Evolutionary conservation across 495 filamentous ascomycete genomes (phyloP).

Genomic region (Penicillium salamii): DNA sequence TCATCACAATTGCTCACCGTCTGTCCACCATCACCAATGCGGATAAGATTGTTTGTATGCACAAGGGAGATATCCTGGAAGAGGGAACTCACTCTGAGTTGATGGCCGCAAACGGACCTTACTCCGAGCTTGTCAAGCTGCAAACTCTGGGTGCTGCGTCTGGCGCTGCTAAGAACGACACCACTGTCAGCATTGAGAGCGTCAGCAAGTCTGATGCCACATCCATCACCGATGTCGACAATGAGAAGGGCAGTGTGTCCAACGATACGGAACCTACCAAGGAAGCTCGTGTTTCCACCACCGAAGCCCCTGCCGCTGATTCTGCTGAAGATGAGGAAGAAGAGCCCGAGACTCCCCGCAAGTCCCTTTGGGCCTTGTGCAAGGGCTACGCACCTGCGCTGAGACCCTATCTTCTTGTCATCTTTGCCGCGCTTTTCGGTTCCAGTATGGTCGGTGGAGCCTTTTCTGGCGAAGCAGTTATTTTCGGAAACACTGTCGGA

Average conservation of each 20-base stretch:
- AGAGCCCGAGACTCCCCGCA: slow-evolving; percentile 28
- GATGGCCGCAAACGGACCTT: slow-evolving; percentile 39
- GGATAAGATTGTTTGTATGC: slow-evolving; percentile 65
- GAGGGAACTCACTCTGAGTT: slow-evolving; percentile 48
- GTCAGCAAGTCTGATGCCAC: slow-evolving; percentile 25
- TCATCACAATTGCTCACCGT: slow-evolving; percentile 48
- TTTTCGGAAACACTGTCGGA: slow-evolving; percentile 52
- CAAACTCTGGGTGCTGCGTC: slow-evolving; percentile 36
- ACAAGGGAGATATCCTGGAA: slow-evolving; percentile 53
- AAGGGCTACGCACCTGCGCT: slow-evolving; percentile 31
- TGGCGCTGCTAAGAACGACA: slow-evolving; percentile 18
- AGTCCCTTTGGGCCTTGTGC: slow-evolving; percentile 31
- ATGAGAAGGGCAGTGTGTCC: slow-evolving; percentile 21
- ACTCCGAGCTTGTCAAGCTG: slow-evolving; percentile 44
- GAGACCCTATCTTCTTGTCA: slow-evolving; percentile 36
- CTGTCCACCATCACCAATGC: slow-evolving; percentile 53
- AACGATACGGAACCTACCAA: slow-evolving; percentile 15
- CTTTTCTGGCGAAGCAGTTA: slow-evolving; percentile 50
- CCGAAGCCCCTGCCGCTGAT: slow-evolving; percentile 13
- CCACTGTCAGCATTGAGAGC: slow-evolving; percentile 15
- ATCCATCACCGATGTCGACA: slow-evolving; percentile 21
- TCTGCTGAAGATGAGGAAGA: slow-evolving; percentile 21
- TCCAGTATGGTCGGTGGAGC: slow-evolving; percentile 44
- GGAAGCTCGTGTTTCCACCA: slow-evolving; percentile 12
- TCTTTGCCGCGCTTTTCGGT: slow-evolving; percentile 37